Conservation (phyloP, 1,284 basidiomycete genomes). For the Ustilago sp. region DNA sequence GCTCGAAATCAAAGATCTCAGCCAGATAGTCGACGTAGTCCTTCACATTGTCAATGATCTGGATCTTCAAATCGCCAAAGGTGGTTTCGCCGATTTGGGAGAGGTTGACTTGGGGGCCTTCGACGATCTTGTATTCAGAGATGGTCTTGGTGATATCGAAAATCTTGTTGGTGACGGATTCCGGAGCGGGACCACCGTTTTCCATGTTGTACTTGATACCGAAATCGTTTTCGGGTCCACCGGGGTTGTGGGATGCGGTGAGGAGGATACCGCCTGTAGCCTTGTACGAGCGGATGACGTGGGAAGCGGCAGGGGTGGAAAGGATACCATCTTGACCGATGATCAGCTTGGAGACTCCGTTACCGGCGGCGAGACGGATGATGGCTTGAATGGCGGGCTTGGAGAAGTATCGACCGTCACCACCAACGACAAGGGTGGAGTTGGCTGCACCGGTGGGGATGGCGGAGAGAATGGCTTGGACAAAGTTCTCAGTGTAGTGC, state of each 20-base stretch:
- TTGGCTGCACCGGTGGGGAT: constrained; percentile 79
- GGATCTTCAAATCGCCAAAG: constrained; percentile 78
- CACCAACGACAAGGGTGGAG: constrained; percentile 91
- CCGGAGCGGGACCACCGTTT: constrained; percentile 96
- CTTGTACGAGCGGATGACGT: constrained; percentile 94
- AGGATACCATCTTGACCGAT: constrained; percentile 82
- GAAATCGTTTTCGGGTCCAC: constrained; percentile 96
- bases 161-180: constrained; percentile 92
- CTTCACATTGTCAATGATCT: constrained; percentile 92
- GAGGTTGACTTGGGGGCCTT: constrained; percentile 84
- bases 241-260: constrained; percentile 98
- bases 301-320: constrained; percentile 95
- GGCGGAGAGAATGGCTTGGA: constrained; percentile 93
- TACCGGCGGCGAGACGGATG: constrained; percentile 89
- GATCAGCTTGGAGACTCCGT: constrained; percentile 71
- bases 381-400: constrained; percentile 90
- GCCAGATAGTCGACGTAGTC: constrained; percentile 89
- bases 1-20: constrained; percentile 91
- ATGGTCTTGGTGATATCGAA: constrained; percentile 91
- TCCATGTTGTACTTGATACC: constrained; percentile 99
- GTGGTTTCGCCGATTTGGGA: constrained; percentile 82
- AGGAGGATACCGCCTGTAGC: constrained; percentile 96
- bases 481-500: constrained; percentile 99
- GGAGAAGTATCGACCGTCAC: constrained; percentile 94
- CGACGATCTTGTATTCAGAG: constrained; percentile 84